These are phyloP conservation scores for Hypoxylon rickii DNA, from an alignment of 495 filamentous ascomycete species.

Conservation along the genomic window DNA sequence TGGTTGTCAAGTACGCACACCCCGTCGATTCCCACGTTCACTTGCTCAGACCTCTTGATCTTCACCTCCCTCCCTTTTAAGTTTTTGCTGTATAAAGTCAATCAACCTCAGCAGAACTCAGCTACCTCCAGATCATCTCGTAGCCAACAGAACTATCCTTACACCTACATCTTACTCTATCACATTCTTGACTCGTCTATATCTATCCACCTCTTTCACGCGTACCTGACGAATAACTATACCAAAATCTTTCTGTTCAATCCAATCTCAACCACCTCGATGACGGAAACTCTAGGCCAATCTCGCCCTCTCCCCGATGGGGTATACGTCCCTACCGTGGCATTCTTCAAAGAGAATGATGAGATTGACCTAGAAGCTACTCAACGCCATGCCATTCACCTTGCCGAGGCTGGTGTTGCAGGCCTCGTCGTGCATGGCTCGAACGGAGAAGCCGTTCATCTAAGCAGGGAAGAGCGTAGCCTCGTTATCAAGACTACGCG, in stretches of 20 bases:
- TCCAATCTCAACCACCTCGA: slow-evolving; percentile 13
- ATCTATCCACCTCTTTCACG: too few relatives aligned
- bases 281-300: slow-evolving; percentile 27
- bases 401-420: slow-evolving; percentile 70
- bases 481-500: slow-evolving; percentile 75
- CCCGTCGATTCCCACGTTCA: too few relatives aligned
- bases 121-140: background rate
- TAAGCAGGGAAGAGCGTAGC: slow-evolving; percentile 71
- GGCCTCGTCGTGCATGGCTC: slow-evolving; percentile 82
- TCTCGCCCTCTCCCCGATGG: slow-evolving; percentile 48
- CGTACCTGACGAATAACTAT: too few relatives aligned
- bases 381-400: slow-evolving; percentile 71
- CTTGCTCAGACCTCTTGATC: too few relatives aligned
- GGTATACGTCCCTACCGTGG: slow-evolving; percentile 71
- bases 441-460: slow-evolving; percentile 87
- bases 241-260: background rate
- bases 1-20: slow-evolving; percentile 18
- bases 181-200: background rate
- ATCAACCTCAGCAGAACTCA: slow-evolving; percentile 5
- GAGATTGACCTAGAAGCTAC: slow-evolving; percentile 69
- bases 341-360: slow-evolving; percentile 64
- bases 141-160: background rate
- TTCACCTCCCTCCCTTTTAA: background rate
- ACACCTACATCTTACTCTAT: background rate
- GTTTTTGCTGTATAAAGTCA: slow-evolving; percentile 2